These are phyloP conservation scores for Suillus plorans DNA, from an alignment of 768 basidiomycete genomes.

Conservation along the genomic window DNA sequence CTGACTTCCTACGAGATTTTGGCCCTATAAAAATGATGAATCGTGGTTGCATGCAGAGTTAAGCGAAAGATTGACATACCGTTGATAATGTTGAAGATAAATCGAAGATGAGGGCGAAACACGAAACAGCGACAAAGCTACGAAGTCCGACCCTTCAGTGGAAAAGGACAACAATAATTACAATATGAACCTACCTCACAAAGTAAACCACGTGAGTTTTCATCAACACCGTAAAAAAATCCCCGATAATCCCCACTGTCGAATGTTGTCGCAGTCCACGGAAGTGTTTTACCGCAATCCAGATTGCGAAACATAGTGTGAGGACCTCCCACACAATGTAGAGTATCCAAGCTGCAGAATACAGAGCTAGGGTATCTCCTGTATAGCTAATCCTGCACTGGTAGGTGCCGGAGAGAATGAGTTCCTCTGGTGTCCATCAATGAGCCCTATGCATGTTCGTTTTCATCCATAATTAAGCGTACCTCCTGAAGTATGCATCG, in stretches of 20 bases:
- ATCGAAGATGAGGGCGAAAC: neutral
- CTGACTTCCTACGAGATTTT: accelerated
- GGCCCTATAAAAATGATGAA: neutral
- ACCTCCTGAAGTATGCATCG: neutral
- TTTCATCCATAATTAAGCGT: neutral
- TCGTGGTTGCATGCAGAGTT: neutral
- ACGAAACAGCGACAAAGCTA: neutral
- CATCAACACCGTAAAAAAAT: neutral
- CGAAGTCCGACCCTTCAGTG: accelerated
- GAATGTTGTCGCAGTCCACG: neutral
- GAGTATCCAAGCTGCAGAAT: neutral
- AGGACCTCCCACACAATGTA: neutral
- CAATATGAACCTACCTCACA: neutral
- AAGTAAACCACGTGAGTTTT: neutral
- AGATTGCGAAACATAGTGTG: neutral
- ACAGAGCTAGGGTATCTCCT: neutral
- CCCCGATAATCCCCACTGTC: neutral
- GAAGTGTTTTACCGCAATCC: neutral
- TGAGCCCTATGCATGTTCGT: neutral
- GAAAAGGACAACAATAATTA: neutral
- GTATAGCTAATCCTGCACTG: neutral
- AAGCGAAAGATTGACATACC: neutral
- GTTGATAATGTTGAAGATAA: neutral
- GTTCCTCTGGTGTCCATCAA: neutral
- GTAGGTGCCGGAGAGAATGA: neutral